Percentiles rank a stretch among this genome's conserved stretches.
These are phyloP conservation scores for Berberis vulgaris DNA, from an alignment of 164 flowering plant genomes.

Conservation along the genomic window DNA sequence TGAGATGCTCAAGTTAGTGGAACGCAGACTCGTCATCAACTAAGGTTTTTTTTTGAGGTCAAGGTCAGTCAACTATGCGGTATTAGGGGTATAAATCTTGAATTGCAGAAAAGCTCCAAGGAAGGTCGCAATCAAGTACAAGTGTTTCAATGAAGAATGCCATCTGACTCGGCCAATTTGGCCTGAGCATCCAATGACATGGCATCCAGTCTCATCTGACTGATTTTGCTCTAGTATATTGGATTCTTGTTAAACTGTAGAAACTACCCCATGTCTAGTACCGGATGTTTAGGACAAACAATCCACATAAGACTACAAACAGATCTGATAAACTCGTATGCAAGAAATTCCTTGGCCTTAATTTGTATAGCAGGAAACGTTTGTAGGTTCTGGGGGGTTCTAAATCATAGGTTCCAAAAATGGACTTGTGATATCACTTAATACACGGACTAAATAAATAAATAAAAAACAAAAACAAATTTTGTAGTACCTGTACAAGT, in stretches of 20 bases:
- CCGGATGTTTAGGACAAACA: slow-evolving; percentile 5
- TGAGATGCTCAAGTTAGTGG: slow-evolving; percentile 39
- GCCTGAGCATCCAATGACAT: slow-evolving; percentile 16
- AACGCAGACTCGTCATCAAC: slow-evolving; percentile 22
- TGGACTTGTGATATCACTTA: no score
- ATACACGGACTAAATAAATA: no score
- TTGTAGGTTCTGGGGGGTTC: no score
- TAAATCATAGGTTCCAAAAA: no score
- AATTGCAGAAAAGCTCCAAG: slow-evolving; percentile 2
- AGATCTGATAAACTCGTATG: not conserved
- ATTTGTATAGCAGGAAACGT: no score
- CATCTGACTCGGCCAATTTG: slow-evolving; percentile 25
- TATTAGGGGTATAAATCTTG: slow-evolving; percentile 18
- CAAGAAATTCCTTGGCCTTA: not conserved
- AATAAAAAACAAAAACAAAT: no score
- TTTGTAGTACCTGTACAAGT: no score
- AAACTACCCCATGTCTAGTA: slow-evolving; percentile 4
- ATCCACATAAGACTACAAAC: not conserved
- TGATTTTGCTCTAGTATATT: slow-evolving; percentile 3
- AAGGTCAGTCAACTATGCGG: slow-evolving; percentile 23
- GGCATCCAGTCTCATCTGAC: slow-evolving; percentile 6
- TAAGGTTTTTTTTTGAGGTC: slow-evolving; percentile 15
- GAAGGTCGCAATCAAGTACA: slow-evolving; percentile 5
- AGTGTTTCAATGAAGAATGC: slow-evolving; percentile 13
- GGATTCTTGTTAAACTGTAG: slow-evolving; percentile 7